A percentile compares a stretch with the other conserved stretches of the same genome.
Conservation (phyloP, 306 rosid species). For the Sicyos baderoa region DNA sequence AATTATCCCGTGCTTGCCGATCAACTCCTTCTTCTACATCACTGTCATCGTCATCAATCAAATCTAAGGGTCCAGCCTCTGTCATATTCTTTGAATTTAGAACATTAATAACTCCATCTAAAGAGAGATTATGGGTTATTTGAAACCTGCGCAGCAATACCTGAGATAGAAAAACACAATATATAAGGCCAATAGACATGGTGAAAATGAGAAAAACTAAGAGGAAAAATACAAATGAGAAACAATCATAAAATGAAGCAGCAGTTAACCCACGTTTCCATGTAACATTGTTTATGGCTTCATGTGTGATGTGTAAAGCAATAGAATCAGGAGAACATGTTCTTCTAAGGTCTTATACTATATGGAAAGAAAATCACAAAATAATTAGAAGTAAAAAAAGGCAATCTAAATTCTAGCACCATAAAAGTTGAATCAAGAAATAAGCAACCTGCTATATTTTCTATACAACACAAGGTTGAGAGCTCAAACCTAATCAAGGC, state of each 20-base stretch:
- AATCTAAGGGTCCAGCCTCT: slow-evolving; percentile 78
- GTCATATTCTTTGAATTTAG: slow-evolving; percentile 95
- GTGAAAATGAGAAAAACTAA: background rate
- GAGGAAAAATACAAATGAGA: background rate
- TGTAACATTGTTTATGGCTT: background rate
- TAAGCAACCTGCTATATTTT: background rate
- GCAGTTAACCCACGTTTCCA: background rate
- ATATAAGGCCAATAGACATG: background rate
- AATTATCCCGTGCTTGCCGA: slow-evolving; percentile 54
- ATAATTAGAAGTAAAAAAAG: background rate
- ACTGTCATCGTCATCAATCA: slow-evolving; percentile 74
- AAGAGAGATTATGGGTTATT: slow-evolving; percentile 81
- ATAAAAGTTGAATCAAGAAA: background rate
- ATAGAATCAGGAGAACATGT: background rate
- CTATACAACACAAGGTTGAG: background rate
- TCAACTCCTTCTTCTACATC: slow-evolving; percentile 73
- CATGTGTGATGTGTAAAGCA: background rate
- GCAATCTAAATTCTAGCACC: background rate
- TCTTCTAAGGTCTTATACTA: background rate
- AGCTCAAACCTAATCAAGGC: background rate
- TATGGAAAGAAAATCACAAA: background rate
- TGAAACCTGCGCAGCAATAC: slow-evolving; percentile 71
- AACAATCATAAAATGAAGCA: background rate
- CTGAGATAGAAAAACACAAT: slow-evolving; percentile 37
- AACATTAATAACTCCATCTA: slow-evolving; percentile 88